Evolutionary conservation across 805 yeast genomes (phyloP).

Genomic region (Candida krabiensis): DNA sequence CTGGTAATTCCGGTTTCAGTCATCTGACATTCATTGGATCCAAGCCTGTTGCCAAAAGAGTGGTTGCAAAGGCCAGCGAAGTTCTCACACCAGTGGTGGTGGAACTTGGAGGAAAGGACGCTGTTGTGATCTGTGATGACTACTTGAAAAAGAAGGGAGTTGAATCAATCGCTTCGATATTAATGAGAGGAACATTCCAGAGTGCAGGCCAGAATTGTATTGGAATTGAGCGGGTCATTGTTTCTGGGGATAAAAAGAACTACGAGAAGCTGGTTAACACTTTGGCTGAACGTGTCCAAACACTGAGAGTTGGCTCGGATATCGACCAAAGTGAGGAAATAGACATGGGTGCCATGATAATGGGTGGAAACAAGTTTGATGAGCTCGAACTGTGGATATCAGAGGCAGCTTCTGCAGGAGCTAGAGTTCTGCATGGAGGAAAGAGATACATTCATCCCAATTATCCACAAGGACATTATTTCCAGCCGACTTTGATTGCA

Average conservation of each 20-base stretch:
- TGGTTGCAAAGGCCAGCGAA: constrained; percentile 77
- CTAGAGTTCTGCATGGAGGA: constrained; percentile 80
- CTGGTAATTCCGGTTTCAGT: constrained; percentile 76
- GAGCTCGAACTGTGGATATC: constrained; percentile 63
- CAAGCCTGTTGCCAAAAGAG: constrained; percentile 89
- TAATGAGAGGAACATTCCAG: constrained; percentile 95
- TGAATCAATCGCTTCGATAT: constrained; percentile 64
- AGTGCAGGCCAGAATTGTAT: constrained; percentile 98
- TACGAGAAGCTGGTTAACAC: constrained; percentile 63
- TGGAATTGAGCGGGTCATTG: constrained; percentile 93
- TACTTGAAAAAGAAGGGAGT: constrained; percentile 49
- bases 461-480: constrained; percentile 94
- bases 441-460: constrained; percentile 79
- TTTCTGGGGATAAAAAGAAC: constrained; percentile 55
- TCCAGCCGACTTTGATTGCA: constrained; percentile 82
- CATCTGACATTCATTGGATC: constrained; percentile 97
- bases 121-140: constrained; percentile 84
- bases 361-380: constrained; percentile 66
- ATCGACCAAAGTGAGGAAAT: constrained; percentile 88
- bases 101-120: constrained; percentile 96
- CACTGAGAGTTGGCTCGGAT: constrained; percentile 81
- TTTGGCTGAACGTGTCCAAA: constrained; percentile 55
- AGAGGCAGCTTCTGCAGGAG: constrained; percentile 82
- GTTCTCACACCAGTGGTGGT: constrained; percentile 93
- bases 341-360: constrained; percentile 96